phyloP scores from a whole-genome alignment of 1,284 basidiomycete species.

The Cystobasidium sp. region DNA sequence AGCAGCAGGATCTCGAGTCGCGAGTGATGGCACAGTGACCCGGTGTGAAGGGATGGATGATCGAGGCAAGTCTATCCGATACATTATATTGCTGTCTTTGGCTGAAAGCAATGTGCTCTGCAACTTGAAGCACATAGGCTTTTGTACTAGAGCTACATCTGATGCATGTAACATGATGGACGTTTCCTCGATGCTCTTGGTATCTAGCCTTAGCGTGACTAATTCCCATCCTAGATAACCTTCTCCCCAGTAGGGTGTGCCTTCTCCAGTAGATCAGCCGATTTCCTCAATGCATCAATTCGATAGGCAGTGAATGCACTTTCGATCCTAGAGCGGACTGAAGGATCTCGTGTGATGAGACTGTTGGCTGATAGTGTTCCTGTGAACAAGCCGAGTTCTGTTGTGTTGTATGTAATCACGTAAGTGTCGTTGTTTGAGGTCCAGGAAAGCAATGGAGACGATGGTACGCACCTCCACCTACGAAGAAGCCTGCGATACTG shows the following conservation, averaged over 20 bases:
- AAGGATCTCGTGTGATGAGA: constrained; percentile 20
- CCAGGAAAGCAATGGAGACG: not conserved
- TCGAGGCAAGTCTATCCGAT: too few relatives aligned
- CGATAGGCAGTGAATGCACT: constrained; percentile 31
- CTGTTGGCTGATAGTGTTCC: constrained; percentile 20
- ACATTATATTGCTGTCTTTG: too few relatives aligned
- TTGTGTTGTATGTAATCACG: not conserved
- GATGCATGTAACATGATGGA: too few relatives aligned
- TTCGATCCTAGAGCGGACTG: constrained; percentile 23
- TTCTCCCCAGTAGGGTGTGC: constrained; percentile 1
- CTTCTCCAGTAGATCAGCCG: constrained; percentile 31
- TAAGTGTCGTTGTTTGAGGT: not conserved
- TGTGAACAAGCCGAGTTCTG: constrained; percentile 37
- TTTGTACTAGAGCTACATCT: too few relatives aligned
- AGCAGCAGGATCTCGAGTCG: too few relatives aligned
- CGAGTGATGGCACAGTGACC: too few relatives aligned
- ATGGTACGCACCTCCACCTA: constrained; percentile 20
- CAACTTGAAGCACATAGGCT: too few relatives aligned
- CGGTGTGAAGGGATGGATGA: too few relatives aligned
- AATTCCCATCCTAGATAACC: constrained; percentile 6
- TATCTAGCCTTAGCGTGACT: too few relatives aligned
- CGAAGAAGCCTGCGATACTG: constrained; percentile 38
- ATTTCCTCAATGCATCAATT: constrained; percentile 30
- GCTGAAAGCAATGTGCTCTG: too few relatives aligned
- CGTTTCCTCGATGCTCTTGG: too few relatives aligned